A percentile compares a stretch with the other conserved stretches of the same genome.
Evolutionary conservation across 23 red algal genomes (phyloP).

Genomic region (Gracilariopsis chorda): DNA sequence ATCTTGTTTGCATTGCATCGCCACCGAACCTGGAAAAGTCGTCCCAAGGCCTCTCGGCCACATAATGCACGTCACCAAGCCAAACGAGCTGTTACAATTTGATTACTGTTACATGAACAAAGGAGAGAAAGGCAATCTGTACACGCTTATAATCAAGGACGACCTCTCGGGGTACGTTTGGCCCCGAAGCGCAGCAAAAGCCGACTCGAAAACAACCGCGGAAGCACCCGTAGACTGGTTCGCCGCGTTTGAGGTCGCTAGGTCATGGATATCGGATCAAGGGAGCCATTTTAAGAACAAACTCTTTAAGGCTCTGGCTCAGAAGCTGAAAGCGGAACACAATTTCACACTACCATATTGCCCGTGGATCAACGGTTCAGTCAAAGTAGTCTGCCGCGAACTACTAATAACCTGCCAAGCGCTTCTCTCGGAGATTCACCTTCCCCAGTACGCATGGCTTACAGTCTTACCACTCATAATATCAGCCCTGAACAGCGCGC

Average conservation of each 20-base stretch:
- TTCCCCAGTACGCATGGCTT: too few species aligned
- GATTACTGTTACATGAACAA: constrained; percentile 14
- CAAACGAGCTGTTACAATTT: constrained; percentile 13
- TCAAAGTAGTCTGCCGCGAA: too few species aligned
- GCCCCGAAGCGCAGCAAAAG: neutral
- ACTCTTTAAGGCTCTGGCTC: neutral
- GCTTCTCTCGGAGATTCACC: too few species aligned
- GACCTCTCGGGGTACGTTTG: constrained; percentile 3
- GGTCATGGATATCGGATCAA: neutral
- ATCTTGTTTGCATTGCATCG: constrained; percentile 15
- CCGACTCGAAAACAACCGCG: constrained; percentile 1
- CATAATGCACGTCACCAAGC: neutral
- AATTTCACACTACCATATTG: constrained; percentile 12
- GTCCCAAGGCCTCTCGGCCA: constrained; percentile 9
- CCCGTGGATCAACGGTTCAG: constrained; percentile 23
- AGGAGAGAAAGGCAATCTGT: neutral
- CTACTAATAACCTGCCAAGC: too few species aligned
- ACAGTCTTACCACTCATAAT: too few species aligned
- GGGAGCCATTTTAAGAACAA: constrained; percentile 15
- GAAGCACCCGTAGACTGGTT: constrained; percentile 9
- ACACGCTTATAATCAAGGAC: constrained; percentile 39
- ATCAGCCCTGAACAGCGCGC: too few species aligned
- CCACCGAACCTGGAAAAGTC: neutral
- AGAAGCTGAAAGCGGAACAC: neutral
- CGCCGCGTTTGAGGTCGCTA: neutral